A percentile compares a stretch with the other conserved stretches of the same genome.
Conservation (phyloP, 257 asterid species). For the Cruciata laevipes region DNA sequence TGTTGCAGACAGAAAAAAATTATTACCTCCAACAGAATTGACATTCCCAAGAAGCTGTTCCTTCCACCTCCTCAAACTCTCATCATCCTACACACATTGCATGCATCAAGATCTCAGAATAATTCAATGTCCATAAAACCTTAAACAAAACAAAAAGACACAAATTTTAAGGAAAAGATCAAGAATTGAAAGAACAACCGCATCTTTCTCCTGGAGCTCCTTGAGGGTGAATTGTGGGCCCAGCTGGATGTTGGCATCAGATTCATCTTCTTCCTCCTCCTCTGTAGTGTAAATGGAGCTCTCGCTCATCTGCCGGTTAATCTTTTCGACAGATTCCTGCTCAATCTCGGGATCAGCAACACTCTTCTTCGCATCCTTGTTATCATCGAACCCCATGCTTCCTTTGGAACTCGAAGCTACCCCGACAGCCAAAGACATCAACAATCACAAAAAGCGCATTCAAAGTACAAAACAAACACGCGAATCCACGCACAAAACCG, state of each 20-base stretch:
- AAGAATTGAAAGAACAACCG: slow-evolving; percentile 33
- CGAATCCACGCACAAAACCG: neutral
- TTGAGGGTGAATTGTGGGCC: slow-evolving; percentile 93
- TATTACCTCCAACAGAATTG: slow-evolving; percentile 77
- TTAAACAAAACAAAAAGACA: neutral
- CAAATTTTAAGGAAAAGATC: neutral
- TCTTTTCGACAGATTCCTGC: slow-evolving; percentile 33
- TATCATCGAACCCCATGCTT: slow-evolving; percentile 71
- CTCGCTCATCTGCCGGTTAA: slow-evolving; percentile 65
- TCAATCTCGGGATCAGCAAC: slow-evolving; percentile 41
- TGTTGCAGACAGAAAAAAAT: too few species aligned
- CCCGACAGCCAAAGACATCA: slow-evolving; percentile 73
- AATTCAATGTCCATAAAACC: neutral
- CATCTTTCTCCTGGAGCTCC: slow-evolving; percentile 81
- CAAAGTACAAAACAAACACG: slow-evolving; percentile 13
- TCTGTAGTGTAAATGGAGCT: slow-evolving; percentile 58
- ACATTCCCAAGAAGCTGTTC: slow-evolving; percentile 96
- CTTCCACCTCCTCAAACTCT: slow-evolving; percentile 97
- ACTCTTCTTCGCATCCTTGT: slow-evolving; percentile 34
- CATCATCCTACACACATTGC: slow-evolving; percentile 57
- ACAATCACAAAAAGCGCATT: slow-evolving; percentile 16
- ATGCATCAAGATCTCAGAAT: slow-evolving; percentile 1
- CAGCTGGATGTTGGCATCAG: slow-evolving; percentile 57
- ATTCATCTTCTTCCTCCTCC: slow-evolving; percentile 83
- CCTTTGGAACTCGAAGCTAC: slow-evolving; percentile 58